Conservation (phyloP, 148 eudicot species). For the Rhododendron kiyosumense region DNA sequence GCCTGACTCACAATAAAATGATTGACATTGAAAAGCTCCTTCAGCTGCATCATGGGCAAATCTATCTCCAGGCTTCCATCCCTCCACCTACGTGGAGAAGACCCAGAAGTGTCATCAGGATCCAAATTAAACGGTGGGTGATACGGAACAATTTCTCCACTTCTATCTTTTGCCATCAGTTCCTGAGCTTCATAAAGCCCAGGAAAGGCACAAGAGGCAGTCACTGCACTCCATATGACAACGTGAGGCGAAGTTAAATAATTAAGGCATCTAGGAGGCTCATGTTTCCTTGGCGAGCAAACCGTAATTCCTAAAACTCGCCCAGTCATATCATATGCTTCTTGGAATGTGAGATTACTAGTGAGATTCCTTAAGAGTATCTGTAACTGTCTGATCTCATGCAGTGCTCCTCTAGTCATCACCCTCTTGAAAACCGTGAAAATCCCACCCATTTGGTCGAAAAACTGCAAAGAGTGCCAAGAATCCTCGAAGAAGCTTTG, state of each 20-base stretch:
- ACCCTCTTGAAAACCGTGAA: conserved; percentile 70
- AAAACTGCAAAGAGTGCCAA: conserved; percentile 79
- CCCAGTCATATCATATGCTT: conserved; percentile 92
- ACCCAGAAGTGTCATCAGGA: conserved; percentile 56
- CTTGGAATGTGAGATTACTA: conserved; percentile 84
- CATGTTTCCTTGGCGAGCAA: conserved; percentile 93
- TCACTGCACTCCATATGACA: conserved; percentile 98
- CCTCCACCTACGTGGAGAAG: conserved; percentile 83
- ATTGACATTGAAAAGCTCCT: conserved; percentile 94
- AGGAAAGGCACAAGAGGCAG: conserved; percentile 98
- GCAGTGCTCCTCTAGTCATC: conserved; percentile 77
- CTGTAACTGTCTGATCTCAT: conserved; percentile 85
- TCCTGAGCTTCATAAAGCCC: conserved; percentile 99
- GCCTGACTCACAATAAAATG: conserved; percentile 98
- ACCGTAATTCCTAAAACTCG: conserved; percentile 87
- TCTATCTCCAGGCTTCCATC: conserved; percentile 99
- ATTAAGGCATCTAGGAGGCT: conserved; percentile 93
- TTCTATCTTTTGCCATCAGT: conserved; percentile 90
- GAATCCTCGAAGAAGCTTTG: conserved; percentile 93
- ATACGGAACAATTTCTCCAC: conserved; percentile 85
- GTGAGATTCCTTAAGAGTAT: conserved; percentile 73
- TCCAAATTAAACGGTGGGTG: conserved; percentile 90
- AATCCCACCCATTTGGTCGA: conserved; percentile 86
- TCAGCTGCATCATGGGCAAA: conserved; percentile 94
- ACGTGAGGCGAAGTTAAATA: conserved; percentile 97